Evolutionary conservation across 148 eudicot genomes (phyloP).

Genomic region (Vaccinium darrowii): DNA sequence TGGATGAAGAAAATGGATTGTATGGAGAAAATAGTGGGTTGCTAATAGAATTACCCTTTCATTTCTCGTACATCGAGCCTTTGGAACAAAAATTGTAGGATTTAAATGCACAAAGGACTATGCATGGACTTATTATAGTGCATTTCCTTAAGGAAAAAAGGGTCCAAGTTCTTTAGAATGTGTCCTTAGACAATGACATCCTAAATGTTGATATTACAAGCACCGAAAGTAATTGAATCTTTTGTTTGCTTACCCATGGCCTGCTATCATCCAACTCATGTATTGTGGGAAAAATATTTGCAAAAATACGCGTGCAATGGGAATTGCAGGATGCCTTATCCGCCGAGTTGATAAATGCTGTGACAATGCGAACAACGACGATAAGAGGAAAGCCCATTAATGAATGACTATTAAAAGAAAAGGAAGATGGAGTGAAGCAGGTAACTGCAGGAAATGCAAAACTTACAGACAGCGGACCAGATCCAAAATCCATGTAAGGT

Average conservation of each 20-base stretch:
- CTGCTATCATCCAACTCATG: conserved; percentile 20
- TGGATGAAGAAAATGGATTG: too few species aligned
- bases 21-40: too few species aligned
- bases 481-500: conserved; percentile 14
- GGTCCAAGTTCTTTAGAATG: not conserved
- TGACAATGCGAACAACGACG: not conserved
- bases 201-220: not conserved
- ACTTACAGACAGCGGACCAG: conserved; percentile 15
- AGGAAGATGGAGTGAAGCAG: conserved; percentile 1
- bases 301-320: not conserved
- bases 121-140: not conserved
- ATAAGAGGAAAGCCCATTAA: not conserved
- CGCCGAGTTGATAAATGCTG: conserved; percentile 4
- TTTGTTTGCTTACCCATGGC: conserved; percentile 19
- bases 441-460: not conserved
- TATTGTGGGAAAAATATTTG: conserved; percentile 14
- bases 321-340: conserved; percentile 18
- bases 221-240: not conserved
- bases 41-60: too few species aligned
- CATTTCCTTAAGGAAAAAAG: not conserved
- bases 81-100: not conserved
- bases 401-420: not conserved
- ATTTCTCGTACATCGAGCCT: not conserved
- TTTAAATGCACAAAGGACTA: not conserved
- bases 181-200: not conserved